phyloP scores from a whole-genome alignment of 768 basidiomycete species.

The Amanita muscaria region DNA sequence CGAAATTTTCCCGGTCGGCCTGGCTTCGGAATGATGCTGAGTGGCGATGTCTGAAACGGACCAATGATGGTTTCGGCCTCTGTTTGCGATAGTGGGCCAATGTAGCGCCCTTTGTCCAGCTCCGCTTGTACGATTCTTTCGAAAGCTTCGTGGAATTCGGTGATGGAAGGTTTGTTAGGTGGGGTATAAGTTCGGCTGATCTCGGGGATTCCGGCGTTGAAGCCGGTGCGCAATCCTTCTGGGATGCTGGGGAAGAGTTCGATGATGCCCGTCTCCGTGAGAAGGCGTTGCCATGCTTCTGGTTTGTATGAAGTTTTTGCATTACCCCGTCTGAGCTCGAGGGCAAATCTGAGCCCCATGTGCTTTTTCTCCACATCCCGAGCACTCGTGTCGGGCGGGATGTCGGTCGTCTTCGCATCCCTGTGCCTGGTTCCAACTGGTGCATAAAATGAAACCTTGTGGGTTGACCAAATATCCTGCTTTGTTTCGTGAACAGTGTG shows the following conservation, averaged over 20 bases:
- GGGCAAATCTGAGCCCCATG: neutral
- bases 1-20: conserved; percentile 15
- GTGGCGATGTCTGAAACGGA: conserved; percentile 22
- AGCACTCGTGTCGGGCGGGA: neutral
- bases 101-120: neutral
- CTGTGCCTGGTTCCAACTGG: neutral
- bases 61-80: conserved; percentile 13
- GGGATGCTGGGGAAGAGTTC: neutral
- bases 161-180: neutral
- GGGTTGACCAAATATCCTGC: neutral
- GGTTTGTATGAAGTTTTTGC: neutral
- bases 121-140: neutral
- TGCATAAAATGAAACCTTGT: neutral
- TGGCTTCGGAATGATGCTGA: conserved; percentile 19
- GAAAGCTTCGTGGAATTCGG: neutral
- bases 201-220: neutral
- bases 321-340: neutral
- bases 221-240: neutral
- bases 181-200: neutral
- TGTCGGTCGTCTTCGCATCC: neutral
- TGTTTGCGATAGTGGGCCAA: neutral
- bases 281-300: neutral
- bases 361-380: neutral
- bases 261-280: neutral
- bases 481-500: neutral